Percentiles rank a stretch among this genome's conserved stretches.
Conservation (phyloP, 345 rosid species). For the Brassica rapa region DNA sequence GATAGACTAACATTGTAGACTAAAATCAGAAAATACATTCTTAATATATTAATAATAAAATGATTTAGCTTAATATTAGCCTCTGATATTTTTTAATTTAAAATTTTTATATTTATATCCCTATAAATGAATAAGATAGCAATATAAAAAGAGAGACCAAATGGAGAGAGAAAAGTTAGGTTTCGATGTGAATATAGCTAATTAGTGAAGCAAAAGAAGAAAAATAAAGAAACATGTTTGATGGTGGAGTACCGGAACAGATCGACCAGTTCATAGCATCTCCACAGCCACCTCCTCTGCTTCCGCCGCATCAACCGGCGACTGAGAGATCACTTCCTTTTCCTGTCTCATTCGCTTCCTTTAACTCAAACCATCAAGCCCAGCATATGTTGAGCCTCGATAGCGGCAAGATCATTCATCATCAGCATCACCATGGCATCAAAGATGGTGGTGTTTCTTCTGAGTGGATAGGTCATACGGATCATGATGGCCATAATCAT, state of each 20-base stretch:
- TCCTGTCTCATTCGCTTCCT: constrained; percentile 48
- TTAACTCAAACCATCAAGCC: constrained; percentile 49
- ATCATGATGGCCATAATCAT: constrained; percentile 37
- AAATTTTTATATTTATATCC: neutral
- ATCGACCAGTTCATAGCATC: constrained; percentile 77
- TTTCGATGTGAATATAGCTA: constrained; percentile 22
- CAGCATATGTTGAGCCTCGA: constrained; percentile 17
- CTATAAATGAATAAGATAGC: constrained; percentile 21
- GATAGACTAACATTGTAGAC: neutral
- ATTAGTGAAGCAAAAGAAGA: constrained; percentile 12
- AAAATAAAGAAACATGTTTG: constrained; percentile 61
- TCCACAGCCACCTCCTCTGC: constrained; percentile 40
- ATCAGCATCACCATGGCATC: constrained; percentile 37
- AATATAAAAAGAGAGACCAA: constrained; percentile 35
- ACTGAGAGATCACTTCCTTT: constrained; percentile 44
- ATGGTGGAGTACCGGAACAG: constrained; percentile 86
- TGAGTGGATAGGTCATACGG: constrained; percentile 46
- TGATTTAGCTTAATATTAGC: neutral
- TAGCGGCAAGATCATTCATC: constrained; percentile 40
- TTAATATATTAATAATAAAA: neutral
- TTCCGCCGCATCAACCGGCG: constrained; percentile 38
- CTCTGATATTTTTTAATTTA: neutral
- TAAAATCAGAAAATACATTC: neutral
- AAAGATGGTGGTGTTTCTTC: constrained; percentile 36
- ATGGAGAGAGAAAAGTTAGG: constrained; percentile 25